Evolutionary conservation across 208 protist genomes (phyloP).

Genomic region (Trypanosoma mega): DNA sequence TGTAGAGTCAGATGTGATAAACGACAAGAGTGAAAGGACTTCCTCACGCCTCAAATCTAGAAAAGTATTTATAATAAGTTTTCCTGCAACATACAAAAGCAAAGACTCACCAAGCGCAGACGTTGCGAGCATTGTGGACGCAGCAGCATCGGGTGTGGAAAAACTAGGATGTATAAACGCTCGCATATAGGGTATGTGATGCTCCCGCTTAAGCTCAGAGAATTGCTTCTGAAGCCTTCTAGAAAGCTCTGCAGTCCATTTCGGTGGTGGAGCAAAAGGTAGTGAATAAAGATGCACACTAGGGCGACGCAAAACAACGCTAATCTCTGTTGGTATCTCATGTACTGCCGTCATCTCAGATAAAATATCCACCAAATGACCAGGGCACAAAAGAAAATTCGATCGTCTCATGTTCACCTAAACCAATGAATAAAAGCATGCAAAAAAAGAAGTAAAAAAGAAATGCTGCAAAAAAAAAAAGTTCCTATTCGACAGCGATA

Average conservation of each 20-base stretch:
- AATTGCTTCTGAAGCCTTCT: conserved; percentile 61
- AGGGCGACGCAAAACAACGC: conserved; percentile 34
- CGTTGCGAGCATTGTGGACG: conserved; percentile 66
- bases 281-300: conserved; percentile 39
- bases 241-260: conserved; percentile 78
- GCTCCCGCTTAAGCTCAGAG: conserved; percentile 45
- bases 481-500: conserved; percentile 2
- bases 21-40: conserved; percentile 41
- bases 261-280: conserved; percentile 79
- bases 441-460: conserved; percentile 17
- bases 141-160: conserved; percentile 45
- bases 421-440: background rate
- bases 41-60: conserved; percentile 56
- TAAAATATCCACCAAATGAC: conserved; percentile 17
- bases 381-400: conserved; percentile 16
- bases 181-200: conserved; percentile 63
- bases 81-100: conserved; percentile 34
- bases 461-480: conserved; percentile 8
- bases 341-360: conserved; percentile 12
- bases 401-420: conserved; percentile 23
- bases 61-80: conserved; percentile 64
- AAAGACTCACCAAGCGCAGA: conserved; percentile 57
- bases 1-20: conserved; percentile 53
- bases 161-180: conserved; percentile 88
- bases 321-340: conserved; percentile 4